These are phyloP conservation scores for Epichloe gansuensis DNA, from an alignment of 2,329 filamentous ascomycete species.

Conservation along the genomic window DNA sequence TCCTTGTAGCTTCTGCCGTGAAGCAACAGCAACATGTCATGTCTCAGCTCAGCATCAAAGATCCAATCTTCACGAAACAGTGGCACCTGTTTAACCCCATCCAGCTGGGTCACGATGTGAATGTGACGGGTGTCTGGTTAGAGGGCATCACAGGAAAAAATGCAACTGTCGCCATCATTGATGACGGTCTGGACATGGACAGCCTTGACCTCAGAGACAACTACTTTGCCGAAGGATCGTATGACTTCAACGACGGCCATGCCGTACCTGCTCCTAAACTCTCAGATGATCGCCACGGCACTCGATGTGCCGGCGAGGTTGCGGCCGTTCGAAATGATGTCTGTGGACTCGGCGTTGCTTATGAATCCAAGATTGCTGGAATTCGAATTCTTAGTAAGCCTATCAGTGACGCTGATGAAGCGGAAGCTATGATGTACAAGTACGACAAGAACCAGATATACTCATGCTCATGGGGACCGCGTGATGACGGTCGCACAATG, in stretches of 20 bases:
- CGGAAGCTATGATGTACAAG: constrained; percentile 82
- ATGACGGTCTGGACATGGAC: constrained; percentile 93
- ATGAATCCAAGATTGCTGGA: constrained; percentile 79
- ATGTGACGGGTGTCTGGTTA: constrained; percentile 88
- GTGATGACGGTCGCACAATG: constrained; percentile 89
- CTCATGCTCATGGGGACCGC: constrained; percentile 96
- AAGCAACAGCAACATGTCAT: constrained; percentile 49
- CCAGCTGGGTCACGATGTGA: constrained; percentile 79
- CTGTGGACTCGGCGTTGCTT: constrained; percentile 92
- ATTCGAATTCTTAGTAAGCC: constrained; percentile 85
- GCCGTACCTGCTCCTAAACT: constrained; percentile 72
- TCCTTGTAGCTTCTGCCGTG: constrained; percentile 31
- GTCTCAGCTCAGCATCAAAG: constrained; percentile 57
- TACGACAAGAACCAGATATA: constrained; percentile 92
- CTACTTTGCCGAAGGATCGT: constrained; percentile 86
- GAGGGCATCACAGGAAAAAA: constrained; percentile 84
- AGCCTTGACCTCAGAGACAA: constrained; percentile 87
- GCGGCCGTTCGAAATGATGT: constrained; percentile 84
- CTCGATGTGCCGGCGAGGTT: constrained; percentile 88
- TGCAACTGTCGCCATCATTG: constrained; percentile 83
- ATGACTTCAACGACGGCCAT: constrained; percentile 84
- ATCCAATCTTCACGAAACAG: constrained; percentile 87
- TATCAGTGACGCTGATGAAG: constrained; percentile 88
- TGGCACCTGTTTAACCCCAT: constrained; percentile 88
- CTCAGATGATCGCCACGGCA: constrained; percentile 80